These are phyloP conservation scores for Nicotiana tomentosiformis DNA, from an alignment of 257 asterid species.

Conservation along the genomic window DNA sequence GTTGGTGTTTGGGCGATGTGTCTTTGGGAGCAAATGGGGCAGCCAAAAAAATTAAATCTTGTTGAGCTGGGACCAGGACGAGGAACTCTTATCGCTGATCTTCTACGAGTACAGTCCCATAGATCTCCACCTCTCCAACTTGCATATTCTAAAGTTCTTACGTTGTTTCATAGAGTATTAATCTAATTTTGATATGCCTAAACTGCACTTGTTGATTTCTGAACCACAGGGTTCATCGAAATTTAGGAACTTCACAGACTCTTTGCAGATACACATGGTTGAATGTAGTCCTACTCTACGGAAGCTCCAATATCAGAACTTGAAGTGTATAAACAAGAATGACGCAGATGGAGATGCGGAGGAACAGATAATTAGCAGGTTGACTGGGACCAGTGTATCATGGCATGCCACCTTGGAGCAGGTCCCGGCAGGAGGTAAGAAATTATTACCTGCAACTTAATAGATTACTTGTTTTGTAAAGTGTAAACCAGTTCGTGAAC, in stretches of 20 bases:
- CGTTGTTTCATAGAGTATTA: neutral
- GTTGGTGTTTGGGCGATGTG: conserved; percentile 94
- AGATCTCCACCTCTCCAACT: neutral
- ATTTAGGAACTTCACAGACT: conserved; percentile 63
- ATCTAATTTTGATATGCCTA: conserved; percentile 6
- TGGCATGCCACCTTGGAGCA: conserved; percentile 91
- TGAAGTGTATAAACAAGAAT: conserved; percentile 54
- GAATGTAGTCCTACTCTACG: conserved; percentile 88
- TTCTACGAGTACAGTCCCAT: conserved; percentile 61
- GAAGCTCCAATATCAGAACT: conserved; percentile 65
- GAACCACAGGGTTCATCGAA: conserved; percentile 59
- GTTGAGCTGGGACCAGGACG: conserved; percentile 99
- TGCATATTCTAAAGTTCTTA: neutral
- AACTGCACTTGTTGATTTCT: neutral
- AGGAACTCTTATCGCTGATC: conserved; percentile 96
- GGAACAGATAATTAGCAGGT: conserved; percentile 39
- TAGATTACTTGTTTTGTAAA: conserved; percentile 1
- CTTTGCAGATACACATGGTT: conserved; percentile 81
- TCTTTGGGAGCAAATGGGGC: conserved; percentile 99
- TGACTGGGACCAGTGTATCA: conserved; percentile 70
- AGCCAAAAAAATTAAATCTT: conserved; percentile 62
- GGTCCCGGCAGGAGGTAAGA: conserved; percentile 89
- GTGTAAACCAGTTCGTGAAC: neutral
- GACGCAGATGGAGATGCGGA: conserved; percentile 31
- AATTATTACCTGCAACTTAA: neutral